Conservation (phyloP, 148 eudicot species). For the Amaranthus cruentus region DNA sequence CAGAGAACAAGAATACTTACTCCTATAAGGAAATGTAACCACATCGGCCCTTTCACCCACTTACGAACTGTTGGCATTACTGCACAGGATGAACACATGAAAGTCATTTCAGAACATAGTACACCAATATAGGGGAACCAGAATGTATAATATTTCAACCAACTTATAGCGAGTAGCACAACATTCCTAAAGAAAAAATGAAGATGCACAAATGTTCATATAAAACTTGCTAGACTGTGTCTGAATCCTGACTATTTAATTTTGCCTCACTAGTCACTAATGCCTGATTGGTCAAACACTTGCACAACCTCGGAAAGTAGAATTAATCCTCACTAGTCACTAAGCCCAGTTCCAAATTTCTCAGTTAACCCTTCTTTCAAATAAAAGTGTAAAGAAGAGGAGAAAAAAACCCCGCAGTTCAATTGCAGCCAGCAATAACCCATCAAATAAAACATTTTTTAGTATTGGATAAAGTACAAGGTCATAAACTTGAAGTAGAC, state of each 20-base stretch:
- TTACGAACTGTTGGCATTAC: slow-evolving; percentile 81
- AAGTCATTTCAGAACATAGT: background rate
- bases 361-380: background rate
- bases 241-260: background rate
- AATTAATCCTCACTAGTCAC: background rate
- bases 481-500: background rate
- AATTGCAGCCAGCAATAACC: background rate
- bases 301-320: background rate
- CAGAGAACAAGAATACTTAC: slow-evolving; percentile 40
- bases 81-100: slow-evolving; percentile 25
- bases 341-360: background rate
- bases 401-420: background rate
- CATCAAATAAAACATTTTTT: background rate
- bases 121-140: background rate
- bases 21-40: slow-evolving; percentile 91
- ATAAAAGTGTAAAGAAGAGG: background rate
- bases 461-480: background rate
- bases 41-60: slow-evolving; percentile 85
- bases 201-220: background rate
- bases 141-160: background rate
- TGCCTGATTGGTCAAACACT: too few species aligned
- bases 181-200: background rate
- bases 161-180: background rate
- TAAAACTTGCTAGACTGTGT: background rate
- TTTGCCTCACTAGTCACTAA: background rate